A percentile compares a stretch with the other conserved stretches of the same genome.
phyloP scores from a whole-genome alignment of 257 asterid genomes.

The Solanum pimpinellifolium region DNA sequence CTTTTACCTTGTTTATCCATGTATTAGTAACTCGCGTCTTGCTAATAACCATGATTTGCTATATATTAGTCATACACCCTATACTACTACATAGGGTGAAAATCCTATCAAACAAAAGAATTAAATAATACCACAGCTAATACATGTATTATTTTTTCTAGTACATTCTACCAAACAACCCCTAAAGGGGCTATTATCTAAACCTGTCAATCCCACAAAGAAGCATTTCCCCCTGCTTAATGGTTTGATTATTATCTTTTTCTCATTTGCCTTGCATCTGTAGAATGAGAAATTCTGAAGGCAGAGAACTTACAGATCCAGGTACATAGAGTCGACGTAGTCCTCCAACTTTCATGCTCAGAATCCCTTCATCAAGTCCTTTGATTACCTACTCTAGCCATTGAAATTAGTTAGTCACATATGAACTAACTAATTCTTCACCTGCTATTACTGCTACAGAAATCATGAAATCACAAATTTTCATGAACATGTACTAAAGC shows the following conservation, averaged over 20 bases:
- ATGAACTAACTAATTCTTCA: background rate
- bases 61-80: background rate
- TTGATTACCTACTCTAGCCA: conserved; percentile 53
- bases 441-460: background rate
- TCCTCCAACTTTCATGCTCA: conserved; percentile 93
- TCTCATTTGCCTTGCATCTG: background rate
- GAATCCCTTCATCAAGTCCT: conserved; percentile 95
- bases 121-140: background rate
- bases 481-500: background rate
- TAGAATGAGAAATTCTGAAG: background rate
- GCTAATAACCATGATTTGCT: background rate
- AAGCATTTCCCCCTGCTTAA: background rate
- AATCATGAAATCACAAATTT: background rate
- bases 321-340: conserved; percentile 85
- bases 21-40: background rate
- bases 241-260: background rate
- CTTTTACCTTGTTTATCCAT: background rate
- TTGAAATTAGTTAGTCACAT: background rate
- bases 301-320: conserved; percentile 59
- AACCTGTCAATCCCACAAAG: background rate
- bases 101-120: background rate
- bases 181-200: background rate
- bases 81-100: background rate
- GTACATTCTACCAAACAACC: background rate
- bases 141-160: background rate